These are phyloP conservation scores for Primulina huaijiensis DNA, from an alignment of 257 asterid species.

Conservation along the genomic window DNA sequence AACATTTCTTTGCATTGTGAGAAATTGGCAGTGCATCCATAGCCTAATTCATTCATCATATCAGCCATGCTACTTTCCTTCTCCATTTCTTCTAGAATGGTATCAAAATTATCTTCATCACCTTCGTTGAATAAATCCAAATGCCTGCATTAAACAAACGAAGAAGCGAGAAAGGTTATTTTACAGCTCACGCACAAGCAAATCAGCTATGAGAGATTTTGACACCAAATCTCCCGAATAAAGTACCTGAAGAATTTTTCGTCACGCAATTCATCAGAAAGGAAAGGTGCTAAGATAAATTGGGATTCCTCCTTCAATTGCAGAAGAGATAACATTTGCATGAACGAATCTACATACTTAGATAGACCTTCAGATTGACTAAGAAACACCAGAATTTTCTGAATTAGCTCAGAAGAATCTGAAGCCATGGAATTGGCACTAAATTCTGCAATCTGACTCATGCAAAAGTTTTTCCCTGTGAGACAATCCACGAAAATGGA, in stretches of 20 bases:
- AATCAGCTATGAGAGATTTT: not conserved
- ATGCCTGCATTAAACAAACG: slow-evolving; percentile 47
- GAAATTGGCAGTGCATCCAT: slow-evolving; percentile 73
- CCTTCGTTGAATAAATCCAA: slow-evolving; percentile 52
- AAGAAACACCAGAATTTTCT: slow-evolving; percentile 67
- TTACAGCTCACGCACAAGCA: not conserved
- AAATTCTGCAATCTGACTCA: slow-evolving; percentile 72
- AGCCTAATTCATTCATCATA: slow-evolving; percentile 86
- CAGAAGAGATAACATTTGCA: slow-evolving; percentile 75
- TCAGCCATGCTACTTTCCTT: slow-evolving; percentile 91
- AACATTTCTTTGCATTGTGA: slow-evolving; percentile 84
- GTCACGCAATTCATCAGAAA: slow-evolving; percentile 58
- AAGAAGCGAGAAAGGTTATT: not conserved
- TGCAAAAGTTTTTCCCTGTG: slow-evolving; percentile 87
- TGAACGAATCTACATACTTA: slow-evolving; percentile 75
- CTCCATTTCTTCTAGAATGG: slow-evolving; percentile 90
- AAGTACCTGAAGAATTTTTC: slow-evolving; percentile 69
- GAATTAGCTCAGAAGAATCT: slow-evolving; percentile 65
- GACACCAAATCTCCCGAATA: slow-evolving; percentile 10
- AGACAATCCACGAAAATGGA: slow-evolving; percentile 20
- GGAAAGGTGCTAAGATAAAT: slow-evolving; percentile 68
- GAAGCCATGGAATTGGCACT: slow-evolving; percentile 48
- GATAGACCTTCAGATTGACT: slow-evolving; percentile 83
- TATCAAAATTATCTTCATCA: slow-evolving; percentile 79
- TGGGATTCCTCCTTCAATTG: slow-evolving; percentile 63